Base-by-base conservation (phyloP, 2,329 filamentous ascomycete species). In the Davidsoniella australis region DNA sequence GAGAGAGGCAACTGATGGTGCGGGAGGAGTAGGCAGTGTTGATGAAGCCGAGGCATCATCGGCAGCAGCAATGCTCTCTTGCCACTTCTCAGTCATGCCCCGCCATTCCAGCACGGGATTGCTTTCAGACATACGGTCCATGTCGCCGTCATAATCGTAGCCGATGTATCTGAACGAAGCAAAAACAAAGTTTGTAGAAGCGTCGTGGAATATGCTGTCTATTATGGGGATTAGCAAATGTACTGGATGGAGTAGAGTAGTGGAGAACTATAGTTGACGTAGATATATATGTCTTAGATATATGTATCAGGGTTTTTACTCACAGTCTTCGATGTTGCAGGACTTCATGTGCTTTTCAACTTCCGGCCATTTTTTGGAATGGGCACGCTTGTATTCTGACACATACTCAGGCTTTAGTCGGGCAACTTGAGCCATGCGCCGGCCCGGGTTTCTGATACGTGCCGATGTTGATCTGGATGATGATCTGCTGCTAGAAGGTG, bases 151-250 rank as follows among this genome's bases (percentile, higher is more conserved):
- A 53, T 75, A 87, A 55, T 85, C 73, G 53, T 73, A 73, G 0
- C 85, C 84, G n/a, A 82, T 68, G 58, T 88, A 89, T 61, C 85
- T 87, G 68, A 87, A 85, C 20, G 68, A 77, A 0, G 81, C 80
- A 59, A 88, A 88, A 1, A 89, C 69, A 40, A 79, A 78, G 48
- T 73, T 65, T 0, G 72, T 71, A 4, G 61, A 64, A 10, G 77
- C 69, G 58, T 85, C 79, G 56, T 83, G 75, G 64, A 75, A 86
- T 60, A 88, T 82, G 55, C 76, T 83, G 58, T 87, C 81, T 82
- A 56, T 40, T 4, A 4, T 16, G 7, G 14, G 5, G 16, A 20
- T 46, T 36, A 18, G 16, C 41, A 10, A 45, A 16, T 33, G 8
- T 8, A 37, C 23, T 33, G 29, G 14, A 29, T 42, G 14, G 37